Base-by-base conservation (phyloP, 2,329 filamentous ascomycete species). In the Fusarium paranaense region DNA sequence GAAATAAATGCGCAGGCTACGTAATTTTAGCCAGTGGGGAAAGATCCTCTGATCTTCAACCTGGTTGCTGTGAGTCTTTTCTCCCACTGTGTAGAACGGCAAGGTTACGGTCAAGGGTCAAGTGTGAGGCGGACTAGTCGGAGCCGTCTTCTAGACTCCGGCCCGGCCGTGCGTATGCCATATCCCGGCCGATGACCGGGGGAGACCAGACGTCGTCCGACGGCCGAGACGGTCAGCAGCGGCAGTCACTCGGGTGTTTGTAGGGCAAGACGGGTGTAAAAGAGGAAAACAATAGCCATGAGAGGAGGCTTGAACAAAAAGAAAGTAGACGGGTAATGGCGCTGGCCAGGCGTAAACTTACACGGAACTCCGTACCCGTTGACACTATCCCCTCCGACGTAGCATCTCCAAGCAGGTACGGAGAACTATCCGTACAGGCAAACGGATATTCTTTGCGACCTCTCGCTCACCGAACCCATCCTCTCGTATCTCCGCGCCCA, bases 111-210 rank as follows among this genome's bases (percentile, higher is more conserved):
- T 33, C 47, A 52, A 60, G 16, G 59, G 22, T 32, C 37, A 35
- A 45, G 22, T 47, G 18, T 40, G 68, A 74, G 52, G 57, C 68
- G 64, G 61, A 60, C 32, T 63, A 58, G 61, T 74, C 72, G 72
- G 72, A 6, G 30, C 45, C 60, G 72, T 70, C 62, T 75, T 74
- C 50, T 74, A 16, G 67, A 70, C 69, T 74, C 72, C 72, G 72
- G 72, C 27, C 60, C 72, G 71, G 71, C 50, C 67, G 22, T 69
- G 67, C 47, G 45, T 50, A 35, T 22, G 38, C 38, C 18, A 32
- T 47, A 33, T 33, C 2, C 60, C 60, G 60, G 32, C 60, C 45
- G 45, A 54, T 38, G 60, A 20, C 66, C 66, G 58, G 52, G 58
- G 60, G 16, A 57, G 30, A 62, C 30, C n/a, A 56, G 52, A 70